Conservation (phyloP, 2,329 filamentous ascomycete genomes). For the Cladorrhinum sp. region DNA sequence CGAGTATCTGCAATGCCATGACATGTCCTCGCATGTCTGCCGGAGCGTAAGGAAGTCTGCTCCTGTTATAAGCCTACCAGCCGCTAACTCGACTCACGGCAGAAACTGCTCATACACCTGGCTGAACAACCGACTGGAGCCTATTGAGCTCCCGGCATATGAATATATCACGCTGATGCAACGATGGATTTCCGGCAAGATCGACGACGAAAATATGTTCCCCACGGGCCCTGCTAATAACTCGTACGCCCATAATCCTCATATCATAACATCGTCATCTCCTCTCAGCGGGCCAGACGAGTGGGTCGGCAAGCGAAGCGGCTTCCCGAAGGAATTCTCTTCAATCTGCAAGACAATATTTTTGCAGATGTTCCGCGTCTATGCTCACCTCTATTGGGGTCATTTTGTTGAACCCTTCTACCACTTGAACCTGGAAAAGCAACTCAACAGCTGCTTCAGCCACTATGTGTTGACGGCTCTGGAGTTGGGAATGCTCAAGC, state of each 20-base stretch:
- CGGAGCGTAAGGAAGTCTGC: constrained; percentile 59
- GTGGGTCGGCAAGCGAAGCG: constrained; percentile 78
- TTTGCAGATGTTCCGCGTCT: constrained; percentile 87
- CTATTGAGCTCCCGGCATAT: constrained; percentile 74
- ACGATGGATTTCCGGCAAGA: constrained; percentile 82
- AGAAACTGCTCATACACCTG: constrained; percentile 79
- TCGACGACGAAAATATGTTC: constrained; percentile 74
- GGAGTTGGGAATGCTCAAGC: constrained; percentile 66
- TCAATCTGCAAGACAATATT: constrained; percentile 78
- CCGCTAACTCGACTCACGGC: constrained; percentile 2
- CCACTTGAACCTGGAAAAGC: constrained; percentile 64
- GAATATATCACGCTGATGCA: constrained; percentile 84
- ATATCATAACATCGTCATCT: constrained; percentile 44
- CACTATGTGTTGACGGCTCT: constrained; percentile 68
- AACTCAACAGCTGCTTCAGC: constrained; percentile 70
- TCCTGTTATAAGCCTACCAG: background rate
- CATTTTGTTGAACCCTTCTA: constrained; percentile 74
- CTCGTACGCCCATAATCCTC: constrained; percentile 52
- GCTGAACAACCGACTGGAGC: constrained; percentile 73
- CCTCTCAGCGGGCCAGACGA: constrained; percentile 48
- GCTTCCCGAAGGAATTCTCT: constrained; percentile 75
- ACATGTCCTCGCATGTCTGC: constrained; percentile 84
- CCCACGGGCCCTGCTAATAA: constrained; percentile 66
- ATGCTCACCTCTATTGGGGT: constrained; percentile 84
- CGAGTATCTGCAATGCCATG: constrained; percentile 71